Evolutionary conservation across 106 monocot genomes (phyloP), one percentile per base, ranked within the genome.

Genomic region (Agapanthus africanus): DNA sequence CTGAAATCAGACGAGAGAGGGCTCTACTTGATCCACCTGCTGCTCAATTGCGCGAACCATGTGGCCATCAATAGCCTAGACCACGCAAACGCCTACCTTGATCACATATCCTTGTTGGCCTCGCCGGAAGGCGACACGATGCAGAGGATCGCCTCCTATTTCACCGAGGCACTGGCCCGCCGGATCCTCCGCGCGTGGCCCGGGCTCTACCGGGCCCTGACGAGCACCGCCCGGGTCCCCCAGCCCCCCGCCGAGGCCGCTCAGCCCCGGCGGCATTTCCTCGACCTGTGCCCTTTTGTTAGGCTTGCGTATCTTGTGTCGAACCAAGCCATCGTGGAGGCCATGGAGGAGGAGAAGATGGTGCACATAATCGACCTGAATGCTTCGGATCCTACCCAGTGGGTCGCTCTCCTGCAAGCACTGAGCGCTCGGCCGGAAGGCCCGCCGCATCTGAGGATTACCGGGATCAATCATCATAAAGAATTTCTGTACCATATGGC

Each of bases 1-100:
- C 81, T 91, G 15, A 67, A 71, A 16, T 83, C 91, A 2, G 87
- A 86, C 39, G 91, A 91, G 63, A 77, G 91, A 0, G 87, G 91
- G 7, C 81, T 91, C 15, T 81, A 72, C 39, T 81, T 91, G 9
- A 79, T 91, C 74, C 91, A 91, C 35, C 79, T 91, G 52, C 86
- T 91, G 27, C 66, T 84, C 37, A 84, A 87, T 79, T 87, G 91
- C 81, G 83, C 80, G 74, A 77, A 65, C 64, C 79, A 84, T 28
- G 87, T 87, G 9, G 70, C 83, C 28, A 46, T 76, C 49, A 76
- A 74, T 40, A 52, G 34, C 15, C 71, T 87, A 14, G 87, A 91
- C 39, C 74, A 71, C 37, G 81, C 84, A 64, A 84, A 84, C 77
- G 52, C 79, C 16, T 66, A 63, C 56, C 76, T 91, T 11, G 79